Evolutionary conservation across 2,329 filamentous ascomycete species (phyloP).

Genomic region (Talaromyces islandicus): DNA sequence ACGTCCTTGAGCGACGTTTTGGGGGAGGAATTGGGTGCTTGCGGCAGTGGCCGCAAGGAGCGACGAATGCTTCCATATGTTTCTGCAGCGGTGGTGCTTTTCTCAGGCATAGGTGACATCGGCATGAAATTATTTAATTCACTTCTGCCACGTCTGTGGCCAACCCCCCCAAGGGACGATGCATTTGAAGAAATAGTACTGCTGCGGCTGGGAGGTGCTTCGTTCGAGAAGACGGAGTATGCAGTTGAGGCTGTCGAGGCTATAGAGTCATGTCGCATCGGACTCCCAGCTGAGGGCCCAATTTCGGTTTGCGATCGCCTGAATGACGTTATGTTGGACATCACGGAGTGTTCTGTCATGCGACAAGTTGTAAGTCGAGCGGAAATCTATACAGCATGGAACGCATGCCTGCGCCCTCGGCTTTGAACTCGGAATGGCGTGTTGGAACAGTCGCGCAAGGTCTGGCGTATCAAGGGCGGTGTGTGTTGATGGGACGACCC

Average conservation of each 20-base stretch:
- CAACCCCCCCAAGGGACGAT: conserved; percentile 42
- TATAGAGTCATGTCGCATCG: conserved; percentile 49
- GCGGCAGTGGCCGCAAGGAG: conserved; percentile 68
- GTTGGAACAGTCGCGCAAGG: background rate
- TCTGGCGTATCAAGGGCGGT: background rate
- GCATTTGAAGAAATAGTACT: conserved; percentile 68
- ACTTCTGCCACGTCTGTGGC: conserved; percentile 70
- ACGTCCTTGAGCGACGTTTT: conserved; percentile 24
- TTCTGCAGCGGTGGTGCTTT: conserved; percentile 48
- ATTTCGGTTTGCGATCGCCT: conserved; percentile 35
- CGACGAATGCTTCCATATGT: conserved; percentile 68
- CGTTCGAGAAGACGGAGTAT: conserved; percentile 45
- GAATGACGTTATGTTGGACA: conserved; percentile 33
- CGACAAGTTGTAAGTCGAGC: conserved; percentile 20
- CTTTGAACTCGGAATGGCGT: background rate
- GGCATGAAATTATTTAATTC: conserved; percentile 57
- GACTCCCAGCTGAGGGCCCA: conserved; percentile 39
- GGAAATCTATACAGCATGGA: conserved; percentile 24
- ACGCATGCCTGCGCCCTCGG: conserved; percentile 34
- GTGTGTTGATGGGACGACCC: background rate
- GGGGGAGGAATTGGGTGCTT: conserved; percentile 52
- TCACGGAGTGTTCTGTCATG: conserved; percentile 28
- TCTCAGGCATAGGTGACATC: conserved; percentile 17
- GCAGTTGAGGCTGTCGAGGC: conserved; percentile 51
- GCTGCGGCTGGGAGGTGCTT: conserved; percentile 50